These are phyloP conservation scores for Litsea cubeba DNA, from an alignment of 164 flowering plant species.

Conservation along the genomic window DNA sequence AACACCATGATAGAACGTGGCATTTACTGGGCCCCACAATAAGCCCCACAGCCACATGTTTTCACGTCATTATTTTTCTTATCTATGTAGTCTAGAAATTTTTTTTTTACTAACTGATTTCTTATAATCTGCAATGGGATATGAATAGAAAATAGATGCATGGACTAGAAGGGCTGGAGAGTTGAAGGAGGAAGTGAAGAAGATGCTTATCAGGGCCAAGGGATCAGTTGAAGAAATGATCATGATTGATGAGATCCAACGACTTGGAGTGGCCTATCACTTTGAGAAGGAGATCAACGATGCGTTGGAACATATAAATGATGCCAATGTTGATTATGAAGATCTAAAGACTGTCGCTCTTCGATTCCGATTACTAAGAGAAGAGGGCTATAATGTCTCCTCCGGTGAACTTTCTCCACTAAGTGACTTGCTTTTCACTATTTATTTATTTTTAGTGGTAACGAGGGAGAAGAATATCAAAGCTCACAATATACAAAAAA, in stretches of 20 bases:
- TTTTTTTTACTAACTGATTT: neutral
- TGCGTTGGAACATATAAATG: neutral
- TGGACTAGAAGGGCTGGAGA: neutral
- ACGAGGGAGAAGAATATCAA: no score
- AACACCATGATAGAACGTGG: no score
- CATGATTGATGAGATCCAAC: neutral
- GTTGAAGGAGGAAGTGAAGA: neutral
- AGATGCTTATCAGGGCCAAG: neutral
- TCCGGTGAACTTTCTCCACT: neutral
- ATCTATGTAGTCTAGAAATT: no score
- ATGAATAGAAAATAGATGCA: neutral
- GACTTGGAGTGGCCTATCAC: slow-evolving; percentile 1
- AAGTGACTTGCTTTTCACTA: no score
- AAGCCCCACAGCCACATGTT: no score
- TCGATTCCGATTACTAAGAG: neutral
- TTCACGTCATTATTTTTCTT: no score
- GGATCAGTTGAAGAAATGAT: neutral
- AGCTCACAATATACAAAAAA: no score
- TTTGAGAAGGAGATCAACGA: neutral
- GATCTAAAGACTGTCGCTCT: neutral
- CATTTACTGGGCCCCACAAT: no score
- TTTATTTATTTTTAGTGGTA: no score
- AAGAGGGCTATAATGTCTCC: neutral
- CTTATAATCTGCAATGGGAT: neutral
- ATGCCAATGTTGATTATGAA: neutral